These are phyloP conservation scores for Scytalidium lignicola DNA, from an alignment of 2,329 filamentous ascomycete species.

Conservation along the genomic window DNA sequence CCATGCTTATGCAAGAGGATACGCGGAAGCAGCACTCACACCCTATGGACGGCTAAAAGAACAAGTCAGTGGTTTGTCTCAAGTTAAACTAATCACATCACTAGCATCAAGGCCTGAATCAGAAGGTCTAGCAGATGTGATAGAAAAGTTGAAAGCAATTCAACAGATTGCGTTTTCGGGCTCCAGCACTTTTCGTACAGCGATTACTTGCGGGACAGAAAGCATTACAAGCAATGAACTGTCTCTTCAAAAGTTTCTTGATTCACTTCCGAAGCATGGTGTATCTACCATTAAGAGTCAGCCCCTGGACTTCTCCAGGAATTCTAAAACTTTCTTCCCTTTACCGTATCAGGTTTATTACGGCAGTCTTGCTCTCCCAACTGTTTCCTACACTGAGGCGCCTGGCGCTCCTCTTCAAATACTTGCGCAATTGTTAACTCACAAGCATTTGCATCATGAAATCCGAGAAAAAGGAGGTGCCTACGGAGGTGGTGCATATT, in stretches of 20 bases:
- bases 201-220: conserved; percentile 79
- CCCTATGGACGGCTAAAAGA: conserved; percentile 68
- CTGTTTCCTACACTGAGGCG: conserved; percentile 73
- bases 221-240: conserved; percentile 65
- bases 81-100: conserved; percentile 77
- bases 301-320: conserved; percentile 32
- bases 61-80: conserved; percentile 84
- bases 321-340: conserved; percentile 80
- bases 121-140: conserved; percentile 68
- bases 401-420: conserved; percentile 79
- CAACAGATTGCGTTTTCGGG: conserved; percentile 72
- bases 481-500: conserved; percentile 88
- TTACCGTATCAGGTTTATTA: conserved; percentile 98
- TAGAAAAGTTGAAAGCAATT: conserved; percentile 79
- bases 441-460: conserved; percentile 95
- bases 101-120: conserved; percentile 68
- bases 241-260: conserved; percentile 67
- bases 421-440: conserved; percentile 84
- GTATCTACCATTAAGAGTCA: conserved; percentile 33
- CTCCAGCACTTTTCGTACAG: conserved; percentile 64
- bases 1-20: conserved; percentile 79
- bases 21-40: conserved; percentile 75
- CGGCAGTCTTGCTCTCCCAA: conserved; percentile 74
- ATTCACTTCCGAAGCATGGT: conserved; percentile 45
- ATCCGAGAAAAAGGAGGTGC: conserved; percentile 97